Evolutionary conservation across 768 basidiomycete species (phyloP), one percentile per base, ranked within the genome.

Genomic region (Agaricus blazei): DNA sequence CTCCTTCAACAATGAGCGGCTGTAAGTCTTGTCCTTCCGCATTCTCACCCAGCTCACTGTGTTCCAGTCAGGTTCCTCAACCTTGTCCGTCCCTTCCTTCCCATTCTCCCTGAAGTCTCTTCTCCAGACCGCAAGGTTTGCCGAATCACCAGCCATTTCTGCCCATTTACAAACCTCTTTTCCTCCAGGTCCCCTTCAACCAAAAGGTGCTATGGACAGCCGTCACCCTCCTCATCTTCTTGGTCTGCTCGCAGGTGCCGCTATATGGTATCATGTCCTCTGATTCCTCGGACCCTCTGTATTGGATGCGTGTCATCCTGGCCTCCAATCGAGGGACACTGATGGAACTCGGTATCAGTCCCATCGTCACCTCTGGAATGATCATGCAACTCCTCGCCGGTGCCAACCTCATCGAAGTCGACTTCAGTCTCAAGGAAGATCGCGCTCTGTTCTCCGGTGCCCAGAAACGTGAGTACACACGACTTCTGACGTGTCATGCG

Each of bases 301-400:
- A 97, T 78, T 98, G 96, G 97, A 94, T 98, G 89, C 91, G 96
- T 73, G 96, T 96, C 76, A 98, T 99, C 74, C 84, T 99, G 58
- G 96, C 97, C 24, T 97, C 93, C 6, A 98, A 98, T 76, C 84
- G 96, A 58, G 97, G 97, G 60, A 98, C 97, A 1, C 87, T 98
- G 59, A 99, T 99, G 97, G 97, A 99, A 73, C 85, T 99, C 58
- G 96, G 97, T 58, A 98, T 98, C 64, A 95, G 87, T 28, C 97
- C 97, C 40, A 97, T 98, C 67, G 84, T 98, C 69, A 99, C 97
- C 9, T 91, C 89, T 50, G 97, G 97, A 65, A 98, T 98, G 96
- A 99, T 98, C 72, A 98, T 99, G 92, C 97, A 99, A 73, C 87
- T 99, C 43, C 81, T 99, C 59, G 94, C 96, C 15, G 97, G 97